Base-by-base conservation (phyloP, 495 filamentous ascomycete genomes). In the Penicillium diatomitis region DNA sequence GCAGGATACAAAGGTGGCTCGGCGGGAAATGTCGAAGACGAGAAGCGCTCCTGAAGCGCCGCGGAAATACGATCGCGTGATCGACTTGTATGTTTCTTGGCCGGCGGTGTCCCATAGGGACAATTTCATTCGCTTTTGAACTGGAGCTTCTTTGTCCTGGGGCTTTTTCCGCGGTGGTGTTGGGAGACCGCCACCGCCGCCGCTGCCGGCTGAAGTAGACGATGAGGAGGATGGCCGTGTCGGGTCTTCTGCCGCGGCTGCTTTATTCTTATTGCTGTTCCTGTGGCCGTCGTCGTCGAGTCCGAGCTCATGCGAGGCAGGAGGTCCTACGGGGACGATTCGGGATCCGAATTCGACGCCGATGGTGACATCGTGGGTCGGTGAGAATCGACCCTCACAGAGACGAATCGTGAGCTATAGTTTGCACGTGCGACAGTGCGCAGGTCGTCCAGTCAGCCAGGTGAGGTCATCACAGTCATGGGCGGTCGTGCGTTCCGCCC, bases 301-400 rank as follows among this genome's bases (percentile, higher is more conserved):
- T 4, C 56, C 66, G 57, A 77, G 68, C 50, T 61, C 64, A 49
- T 76, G 55, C 31, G 66, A 65, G 32, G 73, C 60, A 33, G 91
- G 90, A 32, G 88, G 87, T 0, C 90, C 90, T 46, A 95, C 89
- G 48, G 90, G 85, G 32, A 98, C 89, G 56, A 96, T 89, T 48
- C 91, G 82, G 32, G 86, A 91, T 48, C 90, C 92, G 69, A 98
- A 96, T 65, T 98, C 92, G 28, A 98, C 92, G 48, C 92, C 92
- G 57, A 98, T 96, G 30, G 92, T 98, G 38, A 98, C 92, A 72
- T 96, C 89, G 72, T 96, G 92, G 56, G 88, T 80, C 32, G 86
- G 75, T 46, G 85, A 86, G 74, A 97, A 97, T 57, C 91, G 90
- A 47, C 90, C 91, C 78, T 97, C 91, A 72, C 91, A 97, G 53